phyloP scores from a whole-genome alignment of 176 grass and related monocot genomes.

The Oryza meridionalis region DNA sequence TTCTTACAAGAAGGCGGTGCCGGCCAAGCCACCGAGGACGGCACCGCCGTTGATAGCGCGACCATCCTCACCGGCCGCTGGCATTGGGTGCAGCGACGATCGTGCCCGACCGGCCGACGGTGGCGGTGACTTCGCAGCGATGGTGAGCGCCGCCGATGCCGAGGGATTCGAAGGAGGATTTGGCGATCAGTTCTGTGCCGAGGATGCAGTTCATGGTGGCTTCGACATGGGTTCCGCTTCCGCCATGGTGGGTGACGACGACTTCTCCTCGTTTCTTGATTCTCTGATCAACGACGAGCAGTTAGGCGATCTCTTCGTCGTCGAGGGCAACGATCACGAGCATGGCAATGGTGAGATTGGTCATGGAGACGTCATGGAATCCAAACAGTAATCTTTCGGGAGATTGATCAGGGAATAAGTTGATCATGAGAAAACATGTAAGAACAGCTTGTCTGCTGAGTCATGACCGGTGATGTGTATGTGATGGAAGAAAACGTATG shows the following conservation, averaged over 20 bases:
- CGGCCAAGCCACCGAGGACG: neutral
- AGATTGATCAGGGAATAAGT: neutral
- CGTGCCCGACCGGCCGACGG: no score
- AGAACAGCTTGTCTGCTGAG: neutral
- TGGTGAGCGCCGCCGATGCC: slow-evolving; percentile 22
- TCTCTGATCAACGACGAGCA: slow-evolving; percentile 49
- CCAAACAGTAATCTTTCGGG: neutral
- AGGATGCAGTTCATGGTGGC: slow-evolving; percentile 6
- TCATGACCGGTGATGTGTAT: neutral
- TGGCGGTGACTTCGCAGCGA: slow-evolving; percentile 21
- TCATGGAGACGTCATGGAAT: neutral
- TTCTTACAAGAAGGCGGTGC: neutral
- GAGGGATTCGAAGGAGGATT: slow-evolving; percentile 43
- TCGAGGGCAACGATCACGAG: neutral
- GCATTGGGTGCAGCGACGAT: neutral
- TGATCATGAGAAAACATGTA: slow-evolving; percentile 11
- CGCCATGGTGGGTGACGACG: slow-evolving; percentile 45
- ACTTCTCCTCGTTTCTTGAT: slow-evolving; percentile 67
- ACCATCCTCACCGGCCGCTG: slow-evolving; percentile 17
- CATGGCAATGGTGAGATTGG: slow-evolving; percentile 1
- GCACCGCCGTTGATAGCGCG: neutral
- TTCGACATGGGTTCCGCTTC: slow-evolving; percentile 20
- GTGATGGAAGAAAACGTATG: neutral
- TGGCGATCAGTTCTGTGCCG: neutral
- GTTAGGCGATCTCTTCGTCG: slow-evolving; percentile 7